Evolutionary conservation across 371 early-diverging fungal species (phyloP), one percentile per base, ranked within the genome.

Genomic region (Mortierella sp.): DNA sequence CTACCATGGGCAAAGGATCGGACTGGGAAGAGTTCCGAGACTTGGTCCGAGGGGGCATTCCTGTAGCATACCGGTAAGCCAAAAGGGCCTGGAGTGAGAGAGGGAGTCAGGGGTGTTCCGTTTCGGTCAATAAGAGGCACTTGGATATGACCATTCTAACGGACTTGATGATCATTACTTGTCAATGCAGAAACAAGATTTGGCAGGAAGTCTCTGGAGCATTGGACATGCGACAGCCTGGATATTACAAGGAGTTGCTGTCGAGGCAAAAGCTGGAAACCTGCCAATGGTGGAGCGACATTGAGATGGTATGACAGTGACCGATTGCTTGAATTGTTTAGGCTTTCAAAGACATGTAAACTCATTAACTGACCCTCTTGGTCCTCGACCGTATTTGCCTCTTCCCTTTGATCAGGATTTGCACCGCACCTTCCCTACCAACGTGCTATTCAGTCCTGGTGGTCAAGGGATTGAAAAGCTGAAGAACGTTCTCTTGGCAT

Each of bases 181-280:
- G n/a, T n/a, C n/a, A n/a, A n/a, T n/a, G n/a, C 52, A 73, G 74
- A 12, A 76, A 76, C 46, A 78, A 78, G 46, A 70, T 80, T 25
- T 80, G 80, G 80, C 69, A 68, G 24, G 78, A 80, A 55, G 63
- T 63, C 19, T 78, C 78, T 6, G 80, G 80, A 17, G 80, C 74
- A 1, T 54, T 54, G 17, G 64, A 73, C 22, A 66, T 78, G 64
- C 58, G 67, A 12, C 71, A 73, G 40, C 68, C 71, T 39, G 74
- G 74, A 2, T 80, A 80, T 43, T 80, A 78, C 50, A 69, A 50
- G 25, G 78, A 67, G 13, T 17, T 80, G 4, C 54, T 78, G 10
- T 63, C 60, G 19, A 52, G 55, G 17, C 54, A 60, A 31, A 45
- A 46, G 7, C 70, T 47, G 0, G 69, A 79, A 31, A 24, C 55